Percentiles rank a stretch among this genome's conserved stretches.
Conservation (phyloP, 1,139 yeast species). For the Hemisphaericaspora lyxosophila region DNA sequence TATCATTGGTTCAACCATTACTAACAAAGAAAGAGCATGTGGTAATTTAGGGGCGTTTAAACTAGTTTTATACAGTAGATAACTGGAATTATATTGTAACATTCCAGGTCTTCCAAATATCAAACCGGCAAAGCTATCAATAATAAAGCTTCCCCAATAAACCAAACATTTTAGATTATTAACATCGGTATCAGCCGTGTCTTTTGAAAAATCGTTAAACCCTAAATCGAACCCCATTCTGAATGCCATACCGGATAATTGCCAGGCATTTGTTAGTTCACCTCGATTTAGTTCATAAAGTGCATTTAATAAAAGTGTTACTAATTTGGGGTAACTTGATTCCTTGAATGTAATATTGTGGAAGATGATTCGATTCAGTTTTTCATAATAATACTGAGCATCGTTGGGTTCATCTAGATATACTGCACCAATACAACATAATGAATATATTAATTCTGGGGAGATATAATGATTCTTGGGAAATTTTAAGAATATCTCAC, state of each 20-base stretch:
- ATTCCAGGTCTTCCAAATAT: slow-evolving; percentile 12
- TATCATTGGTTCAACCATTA: slow-evolving; percentile 11
- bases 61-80: slow-evolving; percentile 3
- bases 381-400: slow-evolving; percentile 7
- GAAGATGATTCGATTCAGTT: slow-evolving; percentile 6
- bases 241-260: slow-evolving; percentile 11
- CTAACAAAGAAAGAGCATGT: slow-evolving; percentile 4
- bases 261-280: slow-evolving; percentile 12
- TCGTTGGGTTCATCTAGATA: slow-evolving; percentile 6
- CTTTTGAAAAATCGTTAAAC: slow-evolving; percentile 8
- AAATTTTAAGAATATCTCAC: slow-evolving; percentile 3
- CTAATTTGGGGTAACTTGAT: slow-evolving; percentile 11
- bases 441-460: slow-evolving; percentile 10
- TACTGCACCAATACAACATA: slow-evolving; percentile 9
- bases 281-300: slow-evolving; percentile 10
- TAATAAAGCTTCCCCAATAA: slow-evolving; percentile 12
- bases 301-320: slow-evolving; percentile 8
- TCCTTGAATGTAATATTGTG: slow-evolving; percentile 4
- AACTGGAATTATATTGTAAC: slow-evolving; percentile 7
- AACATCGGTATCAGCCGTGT: slow-evolving; percentile 5
- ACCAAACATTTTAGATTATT: slow-evolving; percentile 6
- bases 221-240: slow-evolving; percentile 14
- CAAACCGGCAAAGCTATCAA: slow-evolving; percentile 10
- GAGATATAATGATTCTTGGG: slow-evolving; percentile 11
- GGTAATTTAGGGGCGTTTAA: slow-evolving; percentile 7